These are phyloP conservation scores for Eucalyptus pauciflora DNA, from an alignment of 345 rosid genomes.

Conservation along the genomic window DNA sequence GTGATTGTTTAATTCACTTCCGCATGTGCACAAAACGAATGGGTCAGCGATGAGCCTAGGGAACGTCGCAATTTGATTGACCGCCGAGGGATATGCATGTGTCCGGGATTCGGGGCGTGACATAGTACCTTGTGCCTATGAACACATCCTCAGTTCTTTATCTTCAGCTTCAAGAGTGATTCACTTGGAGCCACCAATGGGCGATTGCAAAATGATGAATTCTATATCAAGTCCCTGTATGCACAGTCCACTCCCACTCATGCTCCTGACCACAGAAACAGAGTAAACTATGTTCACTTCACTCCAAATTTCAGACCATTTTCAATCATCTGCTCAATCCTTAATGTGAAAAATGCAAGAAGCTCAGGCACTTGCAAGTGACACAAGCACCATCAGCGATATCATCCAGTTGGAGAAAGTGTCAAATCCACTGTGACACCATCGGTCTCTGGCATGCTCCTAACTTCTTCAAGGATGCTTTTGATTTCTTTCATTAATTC, in stretches of 20 bases:
- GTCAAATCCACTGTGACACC: conserved; percentile 17
- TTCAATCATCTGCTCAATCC: neutral
- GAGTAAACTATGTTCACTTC: neutral
- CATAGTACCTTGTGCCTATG: neutral
- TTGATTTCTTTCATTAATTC: conserved; percentile 37
- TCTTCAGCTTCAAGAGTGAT: neutral
- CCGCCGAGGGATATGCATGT: no score
- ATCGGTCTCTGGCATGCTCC: conserved; percentile 26
- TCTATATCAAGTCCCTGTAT: neutral
- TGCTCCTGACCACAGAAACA: neutral
- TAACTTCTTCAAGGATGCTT: conserved; percentile 42
- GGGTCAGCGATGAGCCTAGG: no score
- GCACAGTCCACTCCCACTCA: neutral
- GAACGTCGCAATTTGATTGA: no score
- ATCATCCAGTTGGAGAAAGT: conserved; percentile 17
- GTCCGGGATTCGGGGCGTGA: no score
- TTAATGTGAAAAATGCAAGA: conserved; percentile 17
- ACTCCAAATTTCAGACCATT: neutral
- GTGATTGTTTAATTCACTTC: no score
- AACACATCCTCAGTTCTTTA: neutral
- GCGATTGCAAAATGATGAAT: neutral
- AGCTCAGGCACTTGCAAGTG: neutral
- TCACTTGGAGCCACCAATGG: neutral
- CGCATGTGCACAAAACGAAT: no score
- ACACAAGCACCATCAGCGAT: neutral